Percentiles rank a stretch among this genome's conserved stretches.
Evolutionary conservation across 176 grass and related monocot genomes (phyloP).

Genomic region (Zea luxurians): DNA sequence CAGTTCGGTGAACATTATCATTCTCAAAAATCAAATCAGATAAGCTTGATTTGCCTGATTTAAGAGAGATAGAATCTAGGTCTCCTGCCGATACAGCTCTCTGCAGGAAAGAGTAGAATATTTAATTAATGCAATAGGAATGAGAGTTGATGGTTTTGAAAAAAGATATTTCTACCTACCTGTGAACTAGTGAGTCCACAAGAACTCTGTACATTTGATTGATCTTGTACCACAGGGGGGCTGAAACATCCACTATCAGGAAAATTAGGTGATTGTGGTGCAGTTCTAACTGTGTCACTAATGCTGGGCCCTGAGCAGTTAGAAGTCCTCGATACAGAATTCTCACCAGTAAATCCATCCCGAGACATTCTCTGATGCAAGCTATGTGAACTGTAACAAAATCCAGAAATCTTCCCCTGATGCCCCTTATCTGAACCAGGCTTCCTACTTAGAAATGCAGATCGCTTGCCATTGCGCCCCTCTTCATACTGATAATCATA

Average conservation of each 20-base stretch:
- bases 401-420: slow-evolving; percentile 68
- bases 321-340: slow-evolving; percentile 48
- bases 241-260: slow-evolving; percentile 48
- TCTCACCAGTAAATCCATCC: slow-evolving; percentile 60
- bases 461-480: slow-evolving; percentile 57
- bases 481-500: slow-evolving; percentile 90
- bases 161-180: slow-evolving; percentile 27
- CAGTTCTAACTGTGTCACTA: slow-evolving; percentile 42
- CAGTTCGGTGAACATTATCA: slow-evolving; percentile 26
- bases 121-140: slow-evolving; percentile 12
- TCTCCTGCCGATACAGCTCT: slow-evolving; percentile 54
- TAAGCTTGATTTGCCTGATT: slow-evolving; percentile 58
- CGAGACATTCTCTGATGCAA: slow-evolving; percentile 56
- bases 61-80: slow-evolving; percentile 47
- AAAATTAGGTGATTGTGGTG: slow-evolving; percentile 57
- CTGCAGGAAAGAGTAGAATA: slow-evolving; percentile 49
- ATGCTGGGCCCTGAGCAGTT: slow-evolving; percentile 61
- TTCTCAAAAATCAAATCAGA: slow-evolving; percentile 49
- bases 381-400: slow-evolving; percentile 53
- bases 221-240: slow-evolving; percentile 34
- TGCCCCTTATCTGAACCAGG: slow-evolving; percentile 78
- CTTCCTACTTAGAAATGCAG: slow-evolving; percentile 65
- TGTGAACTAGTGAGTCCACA: slow-evolving; percentile 36
- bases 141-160: not conserved
- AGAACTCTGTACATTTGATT: slow-evolving; percentile 21